Base-by-base conservation (phyloP, 768 basidiomycete species). In the Rhodotorula kratochvilovae region DNA sequence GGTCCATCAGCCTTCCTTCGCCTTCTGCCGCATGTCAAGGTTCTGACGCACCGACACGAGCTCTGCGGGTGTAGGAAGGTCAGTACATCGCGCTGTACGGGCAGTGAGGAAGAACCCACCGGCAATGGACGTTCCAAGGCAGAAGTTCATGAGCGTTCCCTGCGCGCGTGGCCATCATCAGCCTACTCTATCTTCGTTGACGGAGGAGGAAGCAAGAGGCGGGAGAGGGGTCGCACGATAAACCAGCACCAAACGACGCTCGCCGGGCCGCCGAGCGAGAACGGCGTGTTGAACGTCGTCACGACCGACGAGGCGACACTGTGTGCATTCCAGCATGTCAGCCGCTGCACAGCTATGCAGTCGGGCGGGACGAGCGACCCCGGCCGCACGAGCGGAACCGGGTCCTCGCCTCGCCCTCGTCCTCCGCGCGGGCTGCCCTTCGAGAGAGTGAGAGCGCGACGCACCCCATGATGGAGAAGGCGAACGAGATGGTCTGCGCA, bases 161-260 rank as follows among this genome's bases (percentile, higher is more conserved):
- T 67, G 35, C 11, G 8, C 33, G n/a, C 25, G 42, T 16, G 19
- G 10, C n/a, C n/a, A n/a, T n/a, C 7, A 50, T 17, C 21, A 51
- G 19, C 39, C 33, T 25, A 55, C 43, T 57, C 51, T 66, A 55
- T 45, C 66, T 55, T 5, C 61, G n/a, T n/a, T 61, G 33, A 63
- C 10, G 39, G 23, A 46, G 39, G 29, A 68, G 27, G 27, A 72
- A 66, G 42, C 55, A 31, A 61, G 70, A 25, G 45, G 17, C 23
- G 13, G 39, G 39, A 39, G 39, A 39, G 39, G 39, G 39, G 39
- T 39, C 79, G 71, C 56, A 80, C 81, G 35, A 79, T 61, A 58
- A 82, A 78, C 81, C 81, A 82, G 68, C 80, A 80, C 82, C 82
- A 82, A 2, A 82, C 79, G 19, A 82, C 81, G 2, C 79, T 78